Evolutionary conservation across 139 green algal genomes (phyloP).

Genomic region (Chlamydomonas sp.): DNA sequence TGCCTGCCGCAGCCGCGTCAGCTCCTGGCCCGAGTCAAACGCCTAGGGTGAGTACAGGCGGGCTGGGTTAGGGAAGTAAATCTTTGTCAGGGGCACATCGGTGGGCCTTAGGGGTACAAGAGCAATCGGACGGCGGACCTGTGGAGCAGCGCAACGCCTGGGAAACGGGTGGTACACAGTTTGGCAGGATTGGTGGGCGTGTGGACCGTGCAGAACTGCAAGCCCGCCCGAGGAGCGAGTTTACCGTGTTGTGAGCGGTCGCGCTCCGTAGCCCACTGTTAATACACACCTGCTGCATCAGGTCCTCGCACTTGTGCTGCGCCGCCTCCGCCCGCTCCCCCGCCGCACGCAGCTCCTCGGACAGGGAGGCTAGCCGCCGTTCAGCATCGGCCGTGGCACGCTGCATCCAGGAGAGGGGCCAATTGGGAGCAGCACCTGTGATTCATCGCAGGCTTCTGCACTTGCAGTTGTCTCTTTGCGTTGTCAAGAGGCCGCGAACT

Average conservation of each 20-base stretch:
- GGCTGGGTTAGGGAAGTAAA: too few species aligned
- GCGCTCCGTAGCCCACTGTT: neutral
- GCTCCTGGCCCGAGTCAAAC: constrained; percentile 5
- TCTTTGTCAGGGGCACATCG: too few species aligned
- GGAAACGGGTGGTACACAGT: too few species aligned
- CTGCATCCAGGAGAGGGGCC: neutral
- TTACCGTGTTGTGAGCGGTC: neutral
- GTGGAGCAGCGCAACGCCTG: too few species aligned
- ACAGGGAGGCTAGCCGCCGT: neutral
- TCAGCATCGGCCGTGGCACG: neutral
- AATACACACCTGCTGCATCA: constrained; percentile 7
- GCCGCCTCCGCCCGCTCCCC: neutral
- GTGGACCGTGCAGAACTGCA: too few species aligned
- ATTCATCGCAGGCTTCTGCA: too few species aligned
- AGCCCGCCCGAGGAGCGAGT: too few species aligned
- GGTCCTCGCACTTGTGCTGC: constrained; percentile 20
- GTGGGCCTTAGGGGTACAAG: too few species aligned
- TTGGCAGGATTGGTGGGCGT: too few species aligned
- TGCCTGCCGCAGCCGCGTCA: neutral
- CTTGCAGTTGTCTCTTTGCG: too few species aligned
- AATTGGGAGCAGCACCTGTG: neutral
- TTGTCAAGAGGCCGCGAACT: neutral
- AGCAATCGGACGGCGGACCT: too few species aligned
- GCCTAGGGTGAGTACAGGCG: neutral
- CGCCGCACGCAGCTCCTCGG: constrained; percentile 1